Conservation (phyloP, 495 filamentous ascomycete genomes). For the Daldinia bambusicola region DNA sequence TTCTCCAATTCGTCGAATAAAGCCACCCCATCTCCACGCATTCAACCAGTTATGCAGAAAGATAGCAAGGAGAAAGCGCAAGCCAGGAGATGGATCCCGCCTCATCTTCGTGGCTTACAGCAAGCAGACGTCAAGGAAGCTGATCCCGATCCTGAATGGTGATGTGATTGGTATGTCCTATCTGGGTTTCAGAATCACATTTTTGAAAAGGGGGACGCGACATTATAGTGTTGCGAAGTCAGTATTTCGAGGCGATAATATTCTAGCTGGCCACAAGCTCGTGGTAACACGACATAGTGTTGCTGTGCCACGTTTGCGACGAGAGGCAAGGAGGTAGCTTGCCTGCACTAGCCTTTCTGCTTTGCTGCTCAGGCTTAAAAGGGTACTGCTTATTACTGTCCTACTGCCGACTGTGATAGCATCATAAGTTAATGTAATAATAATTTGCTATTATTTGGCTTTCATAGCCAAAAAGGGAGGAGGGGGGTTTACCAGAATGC, state of each 20-base stretch:
- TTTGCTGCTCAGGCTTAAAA: background rate
- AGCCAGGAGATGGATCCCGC: background rate
- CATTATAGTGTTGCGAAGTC: background rate
- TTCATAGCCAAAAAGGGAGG: background rate
- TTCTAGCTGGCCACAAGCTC: background rate
- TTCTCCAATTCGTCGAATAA: background rate
- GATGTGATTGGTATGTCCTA: background rate
- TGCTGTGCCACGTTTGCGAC: no score
- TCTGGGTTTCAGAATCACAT: background rate
- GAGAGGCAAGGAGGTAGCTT: no score
- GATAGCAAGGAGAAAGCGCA: background rate
- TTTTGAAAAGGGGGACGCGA: background rate
- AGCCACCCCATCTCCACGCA: background rate
- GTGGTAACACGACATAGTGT: no score
- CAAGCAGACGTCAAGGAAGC: no score
- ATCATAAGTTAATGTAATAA: background rate
- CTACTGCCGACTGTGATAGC: background rate
- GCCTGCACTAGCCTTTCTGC: no score
- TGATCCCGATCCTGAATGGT: background rate
- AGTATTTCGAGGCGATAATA: background rate
- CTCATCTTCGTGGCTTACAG: slow-evolving; percentile 18
- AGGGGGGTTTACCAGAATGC: background rate
- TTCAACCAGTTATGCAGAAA: background rate
- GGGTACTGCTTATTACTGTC: background rate
- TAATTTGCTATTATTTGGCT: background rate